Conservation (phyloP, 2,329 filamentous ascomycete species). For the Fusarium nurragi region DNA sequence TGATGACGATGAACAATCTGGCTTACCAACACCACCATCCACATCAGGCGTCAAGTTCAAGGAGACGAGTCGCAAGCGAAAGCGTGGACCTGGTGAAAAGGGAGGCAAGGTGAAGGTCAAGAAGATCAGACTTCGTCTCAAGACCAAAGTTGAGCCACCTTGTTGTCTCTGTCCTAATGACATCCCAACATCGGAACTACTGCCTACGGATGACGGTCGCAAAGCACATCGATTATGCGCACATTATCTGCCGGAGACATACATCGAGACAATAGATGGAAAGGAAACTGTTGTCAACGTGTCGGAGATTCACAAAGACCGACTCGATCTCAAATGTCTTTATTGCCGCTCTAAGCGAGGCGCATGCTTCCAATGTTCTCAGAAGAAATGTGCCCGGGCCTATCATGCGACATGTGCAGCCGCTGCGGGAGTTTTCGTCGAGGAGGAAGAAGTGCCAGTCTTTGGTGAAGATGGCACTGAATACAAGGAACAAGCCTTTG, state of each 20-base stretch:
- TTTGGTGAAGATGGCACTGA: constrained; percentile 91
- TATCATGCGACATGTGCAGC: constrained; percentile 97
- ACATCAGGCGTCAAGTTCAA: constrained; percentile 77
- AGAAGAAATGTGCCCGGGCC: constrained; percentile 90
- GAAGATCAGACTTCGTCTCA: constrained; percentile 82
- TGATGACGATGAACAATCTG: constrained; percentile 70
- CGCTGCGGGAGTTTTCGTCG: constrained; percentile 89
- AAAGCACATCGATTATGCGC: constrained; percentile 91
- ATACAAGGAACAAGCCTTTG: constrained; percentile 90
- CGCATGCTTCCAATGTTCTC: constrained; percentile 96
- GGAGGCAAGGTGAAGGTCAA: constrained; percentile 69
- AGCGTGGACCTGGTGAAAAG: constrained; percentile 49
- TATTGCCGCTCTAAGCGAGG: constrained; percentile 94
- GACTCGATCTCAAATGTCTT: constrained; percentile 90
- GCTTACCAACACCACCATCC: constrained; percentile 81
- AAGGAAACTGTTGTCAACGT: constrained; percentile 81
- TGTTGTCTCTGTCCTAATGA: constrained; percentile 95
- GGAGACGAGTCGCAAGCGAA: constrained; percentile 70
- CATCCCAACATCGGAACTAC: constrained; percentile 80
- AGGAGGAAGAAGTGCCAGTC: constrained; percentile 84
- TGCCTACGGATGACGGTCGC: constrained; percentile 87
- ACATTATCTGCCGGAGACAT: constrained; percentile 91
- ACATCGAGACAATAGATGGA: constrained; percentile 76
- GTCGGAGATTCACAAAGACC: constrained; percentile 83
- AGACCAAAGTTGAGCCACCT: constrained; percentile 76